phyloP scores from a whole-genome alignment of 768 basidiomycete species.

The Rhizopogon vesiculosus region DNA sequence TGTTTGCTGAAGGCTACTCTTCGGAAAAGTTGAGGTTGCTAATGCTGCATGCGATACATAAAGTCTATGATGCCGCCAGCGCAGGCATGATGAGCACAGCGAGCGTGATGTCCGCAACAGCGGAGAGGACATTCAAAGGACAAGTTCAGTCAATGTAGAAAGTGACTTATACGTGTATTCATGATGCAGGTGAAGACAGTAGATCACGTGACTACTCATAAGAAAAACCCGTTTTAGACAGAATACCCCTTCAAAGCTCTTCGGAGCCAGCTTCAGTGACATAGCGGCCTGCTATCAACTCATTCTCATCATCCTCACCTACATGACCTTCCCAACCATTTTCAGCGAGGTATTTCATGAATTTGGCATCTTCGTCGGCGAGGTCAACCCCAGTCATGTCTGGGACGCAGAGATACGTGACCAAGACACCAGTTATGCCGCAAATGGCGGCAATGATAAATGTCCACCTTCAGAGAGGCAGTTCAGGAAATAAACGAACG shows the following conservation, averaged over 20 bases:
- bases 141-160: not conserved
- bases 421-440: conserved; percentile 54
- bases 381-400: conserved; percentile 66
- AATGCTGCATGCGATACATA: conserved; percentile 23
- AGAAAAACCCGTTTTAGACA: too few species aligned
- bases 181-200: not conserved
- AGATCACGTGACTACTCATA: not conserved
- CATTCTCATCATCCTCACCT: conserved; percentile 47
- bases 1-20: not conserved
- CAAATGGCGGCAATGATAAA: conserved; percentile 69
- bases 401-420: conserved; percentile 66
- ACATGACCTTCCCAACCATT: conserved; percentile 66
- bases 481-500: not conserved
- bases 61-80: conserved; percentile 11
- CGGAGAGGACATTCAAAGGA: conserved; percentile 17
- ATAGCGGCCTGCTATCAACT: conserved; percentile 15
- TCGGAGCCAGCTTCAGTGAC: conserved; percentile 12
- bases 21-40: conserved; percentile 5
- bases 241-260: conserved; percentile 1
- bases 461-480: conserved; percentile 43
- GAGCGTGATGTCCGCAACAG: conserved; percentile 15
- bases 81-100: conserved; percentile 11
- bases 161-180: too few species aligned
- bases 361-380: conserved; percentile 59
- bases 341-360: conserved; percentile 52